Evolutionary conservation across 2,329 filamentous ascomycete species (phyloP).

Genomic region (Cordyceps farinosa): DNA sequence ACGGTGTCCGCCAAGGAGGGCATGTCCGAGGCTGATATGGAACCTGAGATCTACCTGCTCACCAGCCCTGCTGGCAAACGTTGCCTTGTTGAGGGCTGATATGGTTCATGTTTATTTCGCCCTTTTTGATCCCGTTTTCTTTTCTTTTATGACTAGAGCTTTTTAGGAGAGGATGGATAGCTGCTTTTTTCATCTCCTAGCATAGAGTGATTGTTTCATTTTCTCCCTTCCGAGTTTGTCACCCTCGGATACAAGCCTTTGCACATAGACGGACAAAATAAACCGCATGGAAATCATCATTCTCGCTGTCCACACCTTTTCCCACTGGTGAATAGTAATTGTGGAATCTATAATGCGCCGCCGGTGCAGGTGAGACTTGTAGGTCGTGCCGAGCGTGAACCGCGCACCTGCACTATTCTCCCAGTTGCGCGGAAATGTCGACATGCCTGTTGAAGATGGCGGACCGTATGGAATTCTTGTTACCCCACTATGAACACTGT

Average conservation of each 20-base stretch:
- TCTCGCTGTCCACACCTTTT: conserved; percentile 1
- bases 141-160: neutral
- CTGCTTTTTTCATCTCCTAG: neutral
- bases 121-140: neutral
- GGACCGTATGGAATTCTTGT: too few species aligned
- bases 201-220: neutral
- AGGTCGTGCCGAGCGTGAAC: too few species aligned
- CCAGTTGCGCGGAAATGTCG: too few species aligned
- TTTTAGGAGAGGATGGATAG: neutral
- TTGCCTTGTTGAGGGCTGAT: conserved; percentile 28
- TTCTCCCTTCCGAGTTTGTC: conserved; percentile 32
- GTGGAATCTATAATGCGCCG: too few species aligned
- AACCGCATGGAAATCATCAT: conserved; percentile 13
- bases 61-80: conserved; percentile 29
- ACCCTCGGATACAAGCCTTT: conserved; percentile 31
- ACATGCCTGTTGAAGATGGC: too few species aligned
- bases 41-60: conserved; percentile 31
- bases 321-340: too few species aligned
- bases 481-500: too few species aligned
- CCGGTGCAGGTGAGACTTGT: too few species aligned
- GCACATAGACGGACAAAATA: conserved; percentile 31
- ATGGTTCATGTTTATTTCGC: neutral
- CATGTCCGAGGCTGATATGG: conserved; percentile 37
- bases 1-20: conserved; percentile 30
- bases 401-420: too few species aligned